Evolutionary conservation across 805 yeast species (phyloP), one percentile per base, ranked within the genome.

Genomic region (Yamadazyma sp.): DNA sequence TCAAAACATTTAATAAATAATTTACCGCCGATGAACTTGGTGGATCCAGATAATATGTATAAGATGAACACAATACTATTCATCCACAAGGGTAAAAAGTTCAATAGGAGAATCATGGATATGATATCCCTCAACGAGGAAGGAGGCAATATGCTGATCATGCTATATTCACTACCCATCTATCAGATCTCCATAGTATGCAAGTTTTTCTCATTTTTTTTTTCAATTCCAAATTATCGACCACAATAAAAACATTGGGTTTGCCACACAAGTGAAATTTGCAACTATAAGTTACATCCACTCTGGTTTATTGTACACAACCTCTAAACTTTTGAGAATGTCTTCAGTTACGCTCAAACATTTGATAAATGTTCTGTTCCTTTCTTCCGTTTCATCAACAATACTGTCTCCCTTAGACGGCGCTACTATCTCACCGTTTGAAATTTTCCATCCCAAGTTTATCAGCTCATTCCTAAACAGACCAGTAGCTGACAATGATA

Each of bases 291-390:
- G n/a, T n/a, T n/a, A 28, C 19, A 26, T 26, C 17, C 15, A 26
- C 21, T n/a, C n/a, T n/a, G n/a, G n/a, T 13, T 30, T 20, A 30
- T 12, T 13, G 14, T 30, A 30, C n/a, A 32, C 36, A 17, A 31
- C 29, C 8, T 21, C 16, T 22, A 38, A 28, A 16, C 26, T 28
- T 14, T 50, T 45, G 4, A 48, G 32, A 1, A 66, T 28, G 46
- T 64, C 64, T 44, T 67, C 72, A 3, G 67, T 55, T 5, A 57
- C 19, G 14, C 57, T 52, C 21, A 68, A 53, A 4, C 52, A 54
- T 27, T 50, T 48, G 2, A 58, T 42, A 35, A 66, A 59, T 15
- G 19, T 30, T 11, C 17, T 19, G 2, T n/a, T 5, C 13, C 5
- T 15, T 5, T 8, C 18, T 6, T 6, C 24, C 16, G 37, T 44